Conservation (phyloP, 495 filamentous ascomycete genomes). For the Aspergillus wentii region DNA sequence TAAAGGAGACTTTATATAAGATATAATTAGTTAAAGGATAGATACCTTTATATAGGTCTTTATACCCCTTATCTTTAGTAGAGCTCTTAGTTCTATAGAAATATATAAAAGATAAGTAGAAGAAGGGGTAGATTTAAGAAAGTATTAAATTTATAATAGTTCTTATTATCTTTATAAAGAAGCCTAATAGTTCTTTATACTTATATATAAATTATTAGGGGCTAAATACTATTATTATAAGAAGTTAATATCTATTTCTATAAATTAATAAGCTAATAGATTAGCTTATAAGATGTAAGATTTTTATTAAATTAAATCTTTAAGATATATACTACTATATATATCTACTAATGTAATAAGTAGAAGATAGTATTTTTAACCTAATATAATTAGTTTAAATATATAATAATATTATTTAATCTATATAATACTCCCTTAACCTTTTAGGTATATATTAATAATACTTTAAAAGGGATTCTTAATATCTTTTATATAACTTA, state of each 20-base stretch:
- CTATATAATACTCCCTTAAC: conserved; percentile 9
- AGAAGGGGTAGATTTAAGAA: neutral
- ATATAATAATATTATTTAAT: conserved; percentile 14
- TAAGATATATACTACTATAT: conserved; percentile 33
- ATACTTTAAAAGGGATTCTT: conserved; percentile 15
- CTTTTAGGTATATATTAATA: conserved; percentile 29
- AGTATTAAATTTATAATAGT: conserved; percentile 7
- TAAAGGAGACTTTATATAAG: too few relatives aligned
- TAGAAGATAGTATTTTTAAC: conserved; percentile 32
- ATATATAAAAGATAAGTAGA: neutral
- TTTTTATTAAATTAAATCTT: conserved; percentile 45
- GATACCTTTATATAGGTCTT: neutral
- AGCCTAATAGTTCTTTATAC: conserved; percentile 21
- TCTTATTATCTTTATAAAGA: conserved; percentile 31
- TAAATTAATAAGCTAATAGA: conserved; percentile 39
- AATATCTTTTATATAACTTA: conserved; percentile 22
- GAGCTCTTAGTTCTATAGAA: neutral
- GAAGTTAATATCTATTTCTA: conserved; percentile 40
- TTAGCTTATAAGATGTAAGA: conserved; percentile 17
- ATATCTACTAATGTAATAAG: conserved; percentile 14
- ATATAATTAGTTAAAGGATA: too few relatives aligned
- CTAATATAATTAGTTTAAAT: conserved; percentile 20
- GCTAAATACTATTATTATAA: conserved; percentile 36
- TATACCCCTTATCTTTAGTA: neutral
- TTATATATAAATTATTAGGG: conserved; percentile 43